Conservation (phyloP, 2,329 filamentous ascomycete species). For the Trichoderma hamatum region DNA sequence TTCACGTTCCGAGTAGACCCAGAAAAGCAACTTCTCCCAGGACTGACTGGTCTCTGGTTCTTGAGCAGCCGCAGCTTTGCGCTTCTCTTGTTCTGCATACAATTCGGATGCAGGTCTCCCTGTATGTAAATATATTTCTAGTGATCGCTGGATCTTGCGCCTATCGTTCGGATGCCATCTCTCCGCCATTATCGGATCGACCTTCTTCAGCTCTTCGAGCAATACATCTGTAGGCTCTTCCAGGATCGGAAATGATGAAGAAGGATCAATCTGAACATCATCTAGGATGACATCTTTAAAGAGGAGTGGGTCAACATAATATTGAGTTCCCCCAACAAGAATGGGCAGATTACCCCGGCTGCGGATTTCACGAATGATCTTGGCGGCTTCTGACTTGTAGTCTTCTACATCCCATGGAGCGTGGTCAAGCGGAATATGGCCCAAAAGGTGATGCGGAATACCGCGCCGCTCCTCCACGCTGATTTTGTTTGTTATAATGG, state of each 20-base stretch:
- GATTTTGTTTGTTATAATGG: conserved; percentile 96
- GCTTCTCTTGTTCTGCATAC: conserved; percentile 73
- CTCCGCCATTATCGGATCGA: conserved; percentile 87
- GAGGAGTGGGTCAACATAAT: conserved; percentile 87
- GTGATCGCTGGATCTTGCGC: conserved; percentile 84
- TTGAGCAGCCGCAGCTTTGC: conserved; percentile 39
- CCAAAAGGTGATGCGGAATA: conserved; percentile 85
- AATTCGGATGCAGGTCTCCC: conserved; percentile 82
- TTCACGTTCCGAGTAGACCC: conserved; percentile 78
- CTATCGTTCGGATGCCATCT: conserved; percentile 93
- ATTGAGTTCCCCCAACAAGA: conserved; percentile 91
- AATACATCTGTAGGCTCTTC: conserved; percentile 72
- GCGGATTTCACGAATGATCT: conserved; percentile 76
- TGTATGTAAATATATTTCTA: conserved; percentile 87
- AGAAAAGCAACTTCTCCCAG: conserved; percentile 73
- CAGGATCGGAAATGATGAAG: conserved; percentile 67
- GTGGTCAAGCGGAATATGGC: conserved; percentile 73
- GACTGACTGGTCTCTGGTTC: conserved; percentile 32
- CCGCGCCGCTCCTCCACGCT: conserved; percentile 72
- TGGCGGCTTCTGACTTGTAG: conserved; percentile 71
- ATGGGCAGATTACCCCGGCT: conserved; percentile 80
- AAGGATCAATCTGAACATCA: conserved; percentile 42
- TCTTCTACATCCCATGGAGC: conserved; percentile 81
- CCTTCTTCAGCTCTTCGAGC: conserved; percentile 70
- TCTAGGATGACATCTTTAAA: conserved; percentile 67